Base-by-base conservation (phyloP, 345 rosid species). In the Laguncularia racemosa region DNA sequence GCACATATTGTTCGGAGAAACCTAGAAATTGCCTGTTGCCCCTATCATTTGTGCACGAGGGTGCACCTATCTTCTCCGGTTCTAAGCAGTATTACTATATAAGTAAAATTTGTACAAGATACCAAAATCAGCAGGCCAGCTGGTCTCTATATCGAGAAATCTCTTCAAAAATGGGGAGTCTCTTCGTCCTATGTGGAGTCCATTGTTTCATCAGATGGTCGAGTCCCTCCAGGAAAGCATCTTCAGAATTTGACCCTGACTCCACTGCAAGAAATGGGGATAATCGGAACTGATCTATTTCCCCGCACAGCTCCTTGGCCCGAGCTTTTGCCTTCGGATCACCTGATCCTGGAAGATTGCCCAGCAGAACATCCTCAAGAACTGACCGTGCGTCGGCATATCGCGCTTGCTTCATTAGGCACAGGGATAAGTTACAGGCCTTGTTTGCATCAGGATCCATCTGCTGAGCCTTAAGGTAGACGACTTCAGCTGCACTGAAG, bases 361-460 rank as follows among this genome's bases (percentile, higher is more conserved):
- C 75, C 23, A 46, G 65, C 28, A 77, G 12, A 2, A 93, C 82
- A 21, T 78, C 71, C 3, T 72, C 71, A 0, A 93, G 75, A 61
- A 82, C 67, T 0, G 57, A 21, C 44, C 38, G 72, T 3, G 96
- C 97, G 53, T 93, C 96, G 0, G 57, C 23, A 16, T 60, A 53
- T 23, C 80, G 70, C 18, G 78, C 61, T 76, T 85, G 97, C 71
- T 81, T 85, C 59, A 85, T 81, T 47, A 93, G 67, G 71, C 97
- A 93, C 15, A 73, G 76, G 70, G 81, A 76, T 50, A 85, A 71
- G 70, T 91, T 88, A 79, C 89, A 85, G 58, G 96, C 96, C 72
- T 88, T 91, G 81, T 93, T 89, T 47, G 91, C 76, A 56, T 89
- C 99, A 0, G 95, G 90, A 48, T 93, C 97, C 0, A 89, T 78